Base-by-base conservation (phyloP, 306 rosid genomes). In the Oemleria cerasiformis region DNA sequence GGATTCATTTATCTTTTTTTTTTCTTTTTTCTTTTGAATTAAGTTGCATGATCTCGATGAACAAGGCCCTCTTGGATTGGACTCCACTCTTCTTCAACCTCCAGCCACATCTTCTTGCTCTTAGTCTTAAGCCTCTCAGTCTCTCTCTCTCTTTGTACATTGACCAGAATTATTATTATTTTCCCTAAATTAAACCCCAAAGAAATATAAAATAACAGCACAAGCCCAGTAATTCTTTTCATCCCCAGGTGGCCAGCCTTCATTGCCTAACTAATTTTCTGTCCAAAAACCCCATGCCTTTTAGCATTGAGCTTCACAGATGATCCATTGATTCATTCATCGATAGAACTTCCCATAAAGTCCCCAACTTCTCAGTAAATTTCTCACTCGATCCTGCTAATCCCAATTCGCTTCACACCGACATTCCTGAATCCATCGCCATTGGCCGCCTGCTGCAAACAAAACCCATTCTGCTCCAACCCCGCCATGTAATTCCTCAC, bases 401-500 rank as follows among this genome's bases (percentile, higher is more conserved):
- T 73, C 48, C 93, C 92, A 58, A 86, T 85, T 5, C 83, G 68
- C 74, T 90, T 88, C 72, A 90, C 85, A 2, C 78, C 84, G 17
- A 85, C 83, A 49, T 87, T 88, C 74, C 89, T 78, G 72, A 82
- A 87, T n/a, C 88, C 97, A 57, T 80, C 89, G 10, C 61, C 79
- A 0, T 38, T 77, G 9, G 73, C 73, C 12, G 61, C 73, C n/a
- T 63, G 67, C 63, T 77, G 71, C 49, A 67, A 63, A 69, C 91
- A 79, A 76, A 84, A 78, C 40, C 88, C 90, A 74, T 75, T 88
- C 73, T 81, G 84, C 77, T 85, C 91, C 80, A 88, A 36, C n/a
- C 92, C 92, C 48, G 77, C 82, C 95, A 95, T 91, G 62, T 95
- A 95, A 71, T 69, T 91, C 77, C 91, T 85, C 89, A 95, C 99